Evolutionary conservation across 129 eudicot genomes (phyloP), one percentile per base, ranked within the genome.

Genomic region (Pulicaria dysenterica): DNA sequence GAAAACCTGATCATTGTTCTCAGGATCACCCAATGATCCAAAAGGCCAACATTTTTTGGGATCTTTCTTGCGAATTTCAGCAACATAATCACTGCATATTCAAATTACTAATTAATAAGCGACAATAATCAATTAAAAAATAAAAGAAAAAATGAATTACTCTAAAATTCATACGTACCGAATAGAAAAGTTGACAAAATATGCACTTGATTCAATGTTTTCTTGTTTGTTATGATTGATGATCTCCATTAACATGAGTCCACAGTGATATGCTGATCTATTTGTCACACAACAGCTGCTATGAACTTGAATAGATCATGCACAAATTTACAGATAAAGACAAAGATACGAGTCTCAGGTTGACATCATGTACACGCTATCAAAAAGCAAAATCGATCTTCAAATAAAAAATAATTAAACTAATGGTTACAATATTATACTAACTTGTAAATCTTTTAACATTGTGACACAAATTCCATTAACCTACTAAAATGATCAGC

Each of bases 31-130:
- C 39, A 64, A 39, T 41, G 85, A 70, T 54, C 70, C 63, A 76
- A 81, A 81, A 8, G 74, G 78, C 81, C 81, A 75, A 81, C 85
- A 81, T 17, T 55, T 81, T 44, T 36, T 73, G 13, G 74, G 76
- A 70, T 76, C 73, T 48, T 64, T 76, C 38, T 47, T 71, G 56
- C 81, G 78, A 34, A 81, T 81, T 59, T 77, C 77, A 58, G 78
- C 78, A 8, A 76, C 81, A 14, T 81, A 81, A 14, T 72, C 78
- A 15, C 85, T 81, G 84, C 77, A 62, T 62, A 17, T 69, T 69
- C 40, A 69, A 40, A 37, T 46, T 66, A 66, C 7, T 12, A 8
- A 66, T 13, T 5, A 14, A 66, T n/a, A 36, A 5, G 55, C 31
- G 31, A 24, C 31, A 24, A 2, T 24, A 24, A 16, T 3, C 31